phyloP scores from a whole-genome alignment of 306 rosid genomes.

The Macrotyloma uniflorum region DNA sequence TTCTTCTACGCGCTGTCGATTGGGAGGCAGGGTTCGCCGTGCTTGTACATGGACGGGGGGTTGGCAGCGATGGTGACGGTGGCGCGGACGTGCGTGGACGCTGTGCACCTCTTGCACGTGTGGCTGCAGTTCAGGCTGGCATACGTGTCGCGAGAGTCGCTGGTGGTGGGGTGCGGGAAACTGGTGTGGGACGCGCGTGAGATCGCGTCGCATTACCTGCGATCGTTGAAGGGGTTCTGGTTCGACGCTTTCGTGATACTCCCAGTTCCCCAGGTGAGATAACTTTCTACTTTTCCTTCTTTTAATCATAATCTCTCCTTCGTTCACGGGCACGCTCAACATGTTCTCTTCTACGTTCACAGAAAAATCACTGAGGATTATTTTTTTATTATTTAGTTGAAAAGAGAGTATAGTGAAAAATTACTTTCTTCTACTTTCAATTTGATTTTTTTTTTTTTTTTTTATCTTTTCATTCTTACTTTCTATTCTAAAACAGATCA shows the following conservation, averaged over 20 bases:
- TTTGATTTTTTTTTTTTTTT: not conserved
- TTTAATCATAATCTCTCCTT: not conserved
- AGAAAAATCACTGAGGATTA: too few relatives aligned
- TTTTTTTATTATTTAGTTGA: too few relatives aligned
- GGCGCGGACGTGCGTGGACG: slow-evolving; percentile 71
- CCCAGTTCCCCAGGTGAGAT: slow-evolving; percentile 79
- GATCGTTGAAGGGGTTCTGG: slow-evolving; percentile 88
- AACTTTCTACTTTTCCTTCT: not conserved
- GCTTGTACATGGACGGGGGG: slow-evolving; percentile 90
- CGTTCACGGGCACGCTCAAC: not conserved
- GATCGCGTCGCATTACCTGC: slow-evolving; percentile 72
- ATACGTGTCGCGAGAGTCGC: slow-evolving; percentile 84
- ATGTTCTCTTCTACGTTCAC: too few relatives aligned
- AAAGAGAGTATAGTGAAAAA: too few relatives aligned
- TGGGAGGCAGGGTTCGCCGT: slow-evolving; percentile 81
- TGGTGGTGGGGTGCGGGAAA: slow-evolving; percentile 95
- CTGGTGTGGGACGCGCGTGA: slow-evolving; percentile 95
- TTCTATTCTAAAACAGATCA: not conserved
- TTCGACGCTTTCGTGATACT: slow-evolving; percentile 90
- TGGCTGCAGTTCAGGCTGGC: slow-evolving; percentile 92
- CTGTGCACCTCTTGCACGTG: slow-evolving; percentile 72
- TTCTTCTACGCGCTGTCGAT: slow-evolving; percentile 91
- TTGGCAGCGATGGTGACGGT: slow-evolving; percentile 78
- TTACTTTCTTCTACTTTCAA: too few relatives aligned
- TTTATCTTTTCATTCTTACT: not conserved